These are phyloP conservation scores for Colletotrichum endophyticum DNA, from an alignment of 2,329 filamentous ascomycete genomes.

Conservation along the genomic window DNA sequence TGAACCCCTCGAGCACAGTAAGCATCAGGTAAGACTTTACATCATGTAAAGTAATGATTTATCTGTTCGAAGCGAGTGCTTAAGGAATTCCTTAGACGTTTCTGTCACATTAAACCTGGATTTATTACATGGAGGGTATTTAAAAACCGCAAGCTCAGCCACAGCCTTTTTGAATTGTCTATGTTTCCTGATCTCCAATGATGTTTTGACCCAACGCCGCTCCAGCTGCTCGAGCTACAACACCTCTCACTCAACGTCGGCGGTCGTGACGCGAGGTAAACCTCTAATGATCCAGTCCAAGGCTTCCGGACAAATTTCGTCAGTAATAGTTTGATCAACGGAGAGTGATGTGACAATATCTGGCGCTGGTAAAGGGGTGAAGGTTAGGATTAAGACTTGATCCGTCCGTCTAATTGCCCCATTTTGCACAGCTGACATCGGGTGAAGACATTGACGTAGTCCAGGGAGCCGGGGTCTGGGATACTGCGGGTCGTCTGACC, in stretches of 20 bases:
- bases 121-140: background rate
- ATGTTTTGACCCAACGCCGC: background rate
- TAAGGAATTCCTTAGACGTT: accelerated
- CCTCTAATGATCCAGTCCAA: background rate
- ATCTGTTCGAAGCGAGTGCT: background rate
- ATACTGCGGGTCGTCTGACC: background rate
- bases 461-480: background rate
- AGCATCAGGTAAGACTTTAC: background rate
- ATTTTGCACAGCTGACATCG: background rate
- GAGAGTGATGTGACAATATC: background rate
- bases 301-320: background rate
- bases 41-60: background rate
- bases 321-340: background rate
- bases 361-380: background rate
- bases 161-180: background rate
- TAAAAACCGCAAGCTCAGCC: background rate
- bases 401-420: background rate
- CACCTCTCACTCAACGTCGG: background rate
- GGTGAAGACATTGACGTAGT: background rate
- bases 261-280: background rate
- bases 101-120: background rate
- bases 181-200: background rate
- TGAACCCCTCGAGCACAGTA: background rate
- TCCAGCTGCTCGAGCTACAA: background rate
- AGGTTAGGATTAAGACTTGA: too few relatives aligned